Evolutionary conservation across 129 eudicot genomes (phyloP), one percentile per base, ranked within the genome.

Genomic region (Chrysanthemum lavandulifolium): DNA sequence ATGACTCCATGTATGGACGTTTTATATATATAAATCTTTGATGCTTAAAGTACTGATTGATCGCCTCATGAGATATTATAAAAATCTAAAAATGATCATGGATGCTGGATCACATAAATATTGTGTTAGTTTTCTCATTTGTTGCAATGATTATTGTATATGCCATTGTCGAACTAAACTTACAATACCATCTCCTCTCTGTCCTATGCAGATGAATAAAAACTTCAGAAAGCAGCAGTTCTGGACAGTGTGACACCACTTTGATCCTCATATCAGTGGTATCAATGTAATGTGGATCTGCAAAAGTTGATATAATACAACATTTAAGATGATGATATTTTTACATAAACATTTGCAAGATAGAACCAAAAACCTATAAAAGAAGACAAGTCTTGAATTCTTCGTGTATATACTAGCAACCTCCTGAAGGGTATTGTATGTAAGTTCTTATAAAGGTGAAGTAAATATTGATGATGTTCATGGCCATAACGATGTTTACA

Each of bases 311-410:
- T 65, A 54, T 52, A 19, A 77, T 61, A 77, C 16, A 43, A 27
- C 18, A 31, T 29, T 6, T 25, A 6, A 29, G 47, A 6, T 40
- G 47, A 16, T 50, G 10, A 25, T 14, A 53, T 0, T 19, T 65
- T 53, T 65, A 48, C 70, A 60, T 76, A 11, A 1, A 43, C 70
- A 18, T 19, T 36, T 19, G 29, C 68, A 69, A 68, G 55, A 69
- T 33, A 45, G 3, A 25, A 77, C 43, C n/a, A 61, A 11, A 77
- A 21, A n/a, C 43, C 3, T 2, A 9, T 40, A 54, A 61, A 48
- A 48, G 15, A 40, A n/a, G 4, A 18, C 3, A 5, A 60, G 13
- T 13, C 66, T 61, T 76, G 31, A 76, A 18, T 31, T 52, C 71
- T 18, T 55, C 49, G 51, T 19, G 18, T 58, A 25, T 15, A 75